Conservation (phyloP, 495 filamentous ascomycete species). For the Saxophila tyrrhenica region DNA sequence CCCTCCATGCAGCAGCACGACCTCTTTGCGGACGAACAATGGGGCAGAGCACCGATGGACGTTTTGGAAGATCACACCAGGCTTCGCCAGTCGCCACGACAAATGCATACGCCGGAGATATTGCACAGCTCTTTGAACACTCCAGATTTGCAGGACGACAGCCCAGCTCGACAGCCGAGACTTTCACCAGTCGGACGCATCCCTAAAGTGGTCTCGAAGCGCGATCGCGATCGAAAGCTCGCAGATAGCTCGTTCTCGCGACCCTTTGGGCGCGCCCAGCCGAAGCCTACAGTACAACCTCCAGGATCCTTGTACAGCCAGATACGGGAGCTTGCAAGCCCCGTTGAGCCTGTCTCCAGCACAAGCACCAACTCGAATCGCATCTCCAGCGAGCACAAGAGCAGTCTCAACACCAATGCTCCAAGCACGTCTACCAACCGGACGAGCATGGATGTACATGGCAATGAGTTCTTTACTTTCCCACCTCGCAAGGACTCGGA, state of each 20-base stretch:
- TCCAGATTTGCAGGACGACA: neutral
- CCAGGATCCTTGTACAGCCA: constrained; percentile 23
- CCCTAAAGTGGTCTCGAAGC: constrained; percentile 66
- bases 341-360: constrained; percentile 17
- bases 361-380: constrained; percentile 15
- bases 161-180: constrained; percentile 19
- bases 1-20: neutral
- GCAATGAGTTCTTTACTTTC: constrained; percentile 56
- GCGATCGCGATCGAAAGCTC: constrained; percentile 55
- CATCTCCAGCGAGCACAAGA: constrained; percentile 5
- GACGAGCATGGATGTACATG: constrained; percentile 13
- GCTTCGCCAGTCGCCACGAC: neutral
- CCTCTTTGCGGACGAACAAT: neutral
- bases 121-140: neutral
- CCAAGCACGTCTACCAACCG: constrained; percentile 14
- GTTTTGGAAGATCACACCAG: no score
- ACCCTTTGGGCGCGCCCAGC: constrained; percentile 48
- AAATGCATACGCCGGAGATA: neutral
- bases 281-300: constrained; percentile 31
- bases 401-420: constrained; percentile 26
- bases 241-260: constrained; percentile 77
- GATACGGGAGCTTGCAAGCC: constrained; percentile 20
- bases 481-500: constrained; percentile 60
- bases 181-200: constrained; percentile 83
- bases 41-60: no score